Base-by-base conservation (phyloP, 2,329 filamentous ascomycete genomes). In the Didymella pomorum region DNA sequence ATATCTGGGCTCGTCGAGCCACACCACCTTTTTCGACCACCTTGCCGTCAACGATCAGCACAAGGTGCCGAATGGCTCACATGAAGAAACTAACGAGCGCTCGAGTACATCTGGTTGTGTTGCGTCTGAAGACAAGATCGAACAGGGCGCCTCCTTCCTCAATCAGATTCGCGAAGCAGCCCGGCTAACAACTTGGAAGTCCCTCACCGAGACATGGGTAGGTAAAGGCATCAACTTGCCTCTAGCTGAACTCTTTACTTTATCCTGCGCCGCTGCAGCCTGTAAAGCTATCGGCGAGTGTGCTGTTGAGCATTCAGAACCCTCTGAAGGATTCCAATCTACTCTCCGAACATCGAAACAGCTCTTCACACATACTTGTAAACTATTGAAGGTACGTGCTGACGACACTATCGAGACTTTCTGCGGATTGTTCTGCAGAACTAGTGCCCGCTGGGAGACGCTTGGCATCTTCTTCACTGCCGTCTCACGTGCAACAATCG, bases 21-120 rank as follows among this genome's bases (percentile, higher is more conserved):
- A 73, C 50, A 66, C 69, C 9, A 63, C 71, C 14, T 68, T 76
- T 18, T 75, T 76, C 58, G 64, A 71, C 31, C 69, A 75, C 18
- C 60, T 75, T 10, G 62, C 33, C 60, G 16, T n/a, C 18, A 39
- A 20, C 16, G 35, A 39, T n/a, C 35, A 39, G n/a, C n/a, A 39
- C 10, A 8, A 20, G 9, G 18, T 39, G 35, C n/a, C 18, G n/a
- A 39, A 20, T 9, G 35, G 8, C 35, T 39, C 10, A 4, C 18
- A 20, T 4, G 9, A 20, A 39, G 35, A 11, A 16, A 39, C 18
- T 9, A 11, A 2, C 20, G 35, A 20, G n/a, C 35, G 35, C 35
- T 39, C 18, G 9, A 20, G n/a, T 20, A 18, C 35, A 39, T 39
- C 35, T 39, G 35, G 10, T 12, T 39, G 35, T 11, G 35, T 18